A percentile compares a stretch with the other conserved stretches of the same genome.
phyloP scores from a whole-genome alignment of 805 yeast species.

The Kodamaea fukazawae region DNA sequence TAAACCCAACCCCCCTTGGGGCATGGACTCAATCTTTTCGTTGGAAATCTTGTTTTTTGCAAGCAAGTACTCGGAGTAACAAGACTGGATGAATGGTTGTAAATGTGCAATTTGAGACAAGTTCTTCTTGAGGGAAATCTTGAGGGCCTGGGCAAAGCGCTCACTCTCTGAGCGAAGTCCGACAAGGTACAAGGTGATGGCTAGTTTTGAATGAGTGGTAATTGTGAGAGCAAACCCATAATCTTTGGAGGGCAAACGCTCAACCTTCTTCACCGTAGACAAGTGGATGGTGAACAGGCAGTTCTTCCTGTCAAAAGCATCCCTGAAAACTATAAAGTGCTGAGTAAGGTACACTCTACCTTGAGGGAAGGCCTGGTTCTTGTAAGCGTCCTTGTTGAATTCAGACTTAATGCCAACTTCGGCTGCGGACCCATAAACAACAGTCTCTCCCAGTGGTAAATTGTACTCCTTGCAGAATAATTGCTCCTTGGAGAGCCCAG shows the following conservation, averaged over 20 bases:
- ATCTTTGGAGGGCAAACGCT: conserved; percentile 72
- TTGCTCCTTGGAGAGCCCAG: conserved; percentile 64
- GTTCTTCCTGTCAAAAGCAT: conserved; percentile 62
- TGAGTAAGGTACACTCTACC: conserved; percentile 69
- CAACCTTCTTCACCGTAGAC: conserved; percentile 78
- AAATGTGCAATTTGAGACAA: conserved; percentile 59
- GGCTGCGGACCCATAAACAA: conserved; percentile 65
- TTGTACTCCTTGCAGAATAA: conserved; percentile 62
- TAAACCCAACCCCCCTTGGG: conserved; percentile 85
- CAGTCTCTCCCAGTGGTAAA: conserved; percentile 67
- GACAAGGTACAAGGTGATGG: conserved; percentile 66
- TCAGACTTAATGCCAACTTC: conserved; percentile 44
- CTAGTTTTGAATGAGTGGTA: conserved; percentile 62
- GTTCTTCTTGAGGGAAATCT: conserved; percentile 59
- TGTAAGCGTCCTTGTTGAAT: conserved; percentile 19
- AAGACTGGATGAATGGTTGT: conserved; percentile 61
- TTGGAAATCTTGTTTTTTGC: conserved; percentile 51
- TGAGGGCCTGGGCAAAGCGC: conserved; percentile 68
- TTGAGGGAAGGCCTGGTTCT: conserved; percentile 40
- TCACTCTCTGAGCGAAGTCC: conserved; percentile 81
- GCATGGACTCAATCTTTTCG: conserved; percentile 50
- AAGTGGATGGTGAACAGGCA: conserved; percentile 72
- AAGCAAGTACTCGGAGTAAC: conserved; percentile 83
- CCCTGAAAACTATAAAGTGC: conserved; percentile 72
- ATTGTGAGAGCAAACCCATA: conserved; percentile 78